Conservation (phyloP, 495 filamentous ascomycete genomes). For the Penicillium pulvis region DNA sequence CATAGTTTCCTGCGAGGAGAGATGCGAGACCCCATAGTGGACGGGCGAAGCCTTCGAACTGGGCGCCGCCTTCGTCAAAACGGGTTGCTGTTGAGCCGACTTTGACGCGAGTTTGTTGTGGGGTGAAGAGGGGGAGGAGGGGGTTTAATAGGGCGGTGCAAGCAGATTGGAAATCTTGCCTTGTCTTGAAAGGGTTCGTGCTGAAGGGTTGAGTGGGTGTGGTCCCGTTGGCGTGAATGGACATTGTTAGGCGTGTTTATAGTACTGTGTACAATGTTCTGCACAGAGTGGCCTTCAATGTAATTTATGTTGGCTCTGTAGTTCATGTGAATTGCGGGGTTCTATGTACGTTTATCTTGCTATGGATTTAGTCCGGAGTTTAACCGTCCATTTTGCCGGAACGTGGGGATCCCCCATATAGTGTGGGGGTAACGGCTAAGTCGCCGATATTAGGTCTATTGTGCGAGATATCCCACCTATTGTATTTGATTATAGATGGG, state of each 20-base stretch:
- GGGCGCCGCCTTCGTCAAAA: constrained; percentile 74
- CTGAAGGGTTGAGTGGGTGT: constrained; percentile 34
- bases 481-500: too few relatives aligned
- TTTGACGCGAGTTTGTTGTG: constrained; percentile 56
- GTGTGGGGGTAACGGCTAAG: neutral
- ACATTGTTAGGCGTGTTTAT: constrained; percentile 22
- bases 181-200: constrained; percentile 36
- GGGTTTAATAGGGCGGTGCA: constrained; percentile 63
- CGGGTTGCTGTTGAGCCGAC: constrained; percentile 66
- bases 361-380: neutral
- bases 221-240: constrained; percentile 34
- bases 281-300: too few relatives aligned
- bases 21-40: constrained; percentile 75
- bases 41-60: constrained; percentile 74
- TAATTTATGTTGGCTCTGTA: too few relatives aligned
- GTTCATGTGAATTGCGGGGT: neutral
- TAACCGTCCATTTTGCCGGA: neutral
- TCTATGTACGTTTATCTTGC: neutral
- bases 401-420: neutral
- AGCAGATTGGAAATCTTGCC: constrained; percentile 58
- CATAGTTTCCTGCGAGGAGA: constrained; percentile 63
- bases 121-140: constrained; percentile 64
- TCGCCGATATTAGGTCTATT: neutral
- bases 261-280: neutral
- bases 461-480: too few relatives aligned